phyloP scores from a whole-genome alignment of 1,139 yeast species.

The Magnusiomyces suaveolens region DNA sequence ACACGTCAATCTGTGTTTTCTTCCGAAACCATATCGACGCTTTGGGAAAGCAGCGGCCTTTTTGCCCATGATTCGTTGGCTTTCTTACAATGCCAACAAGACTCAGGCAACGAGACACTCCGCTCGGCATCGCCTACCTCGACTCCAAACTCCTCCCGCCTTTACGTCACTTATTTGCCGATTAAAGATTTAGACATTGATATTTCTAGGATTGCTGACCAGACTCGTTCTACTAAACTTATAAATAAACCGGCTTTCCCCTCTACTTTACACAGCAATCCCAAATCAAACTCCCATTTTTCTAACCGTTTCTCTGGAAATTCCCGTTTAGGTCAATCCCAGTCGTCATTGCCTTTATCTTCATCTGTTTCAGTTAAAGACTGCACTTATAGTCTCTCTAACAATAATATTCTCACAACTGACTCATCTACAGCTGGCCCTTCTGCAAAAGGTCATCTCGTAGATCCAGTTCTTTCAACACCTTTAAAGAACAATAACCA shows the following conservation, averaged over 20 bases:
- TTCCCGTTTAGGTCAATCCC: no score
- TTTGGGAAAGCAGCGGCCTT: constrained; percentile 12
- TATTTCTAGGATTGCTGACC: not conserved
- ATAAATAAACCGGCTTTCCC: not conserved
- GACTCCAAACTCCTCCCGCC: no score
- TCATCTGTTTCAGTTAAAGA: no score
- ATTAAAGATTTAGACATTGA: constrained; percentile 1
- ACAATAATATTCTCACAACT: no score
- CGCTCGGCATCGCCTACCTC: no score
- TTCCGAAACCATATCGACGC: constrained; percentile 1
- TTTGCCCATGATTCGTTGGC: constrained; percentile 10
- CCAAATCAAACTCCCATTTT: not conserved
- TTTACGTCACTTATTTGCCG: constrained; percentile 1
- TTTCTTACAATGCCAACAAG: not conserved
- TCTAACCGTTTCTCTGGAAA: no score
- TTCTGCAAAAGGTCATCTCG: no score
- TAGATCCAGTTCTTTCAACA: no score
- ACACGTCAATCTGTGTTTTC: not conserved
- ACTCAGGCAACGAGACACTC: not conserved
- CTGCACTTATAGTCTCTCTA: no score
- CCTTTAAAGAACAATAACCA: no score
- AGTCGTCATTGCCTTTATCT: no score
- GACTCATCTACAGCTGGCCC: no score
- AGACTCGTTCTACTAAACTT: not conserved
- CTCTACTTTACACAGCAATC: not conserved